Evolutionary conservation across 129 eudicot species (phyloP).

Genomic region (Flaveria brownii): DNA sequence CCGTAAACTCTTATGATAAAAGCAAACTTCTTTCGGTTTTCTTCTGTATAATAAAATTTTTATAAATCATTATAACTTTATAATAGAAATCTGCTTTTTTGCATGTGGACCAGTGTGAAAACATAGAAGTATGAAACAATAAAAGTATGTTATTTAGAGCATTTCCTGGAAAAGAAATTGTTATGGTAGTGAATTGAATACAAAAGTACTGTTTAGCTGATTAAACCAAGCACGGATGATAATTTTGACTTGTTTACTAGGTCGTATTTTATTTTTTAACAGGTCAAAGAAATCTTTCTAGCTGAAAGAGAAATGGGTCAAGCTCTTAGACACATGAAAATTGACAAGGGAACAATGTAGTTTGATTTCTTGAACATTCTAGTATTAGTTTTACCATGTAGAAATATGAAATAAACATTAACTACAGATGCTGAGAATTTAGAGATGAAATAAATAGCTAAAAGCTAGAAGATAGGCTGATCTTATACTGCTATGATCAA

Average conservation of each 20-base stretch:
- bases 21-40: neutral
- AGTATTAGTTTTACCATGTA: constrained; percentile 3
- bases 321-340: constrained; percentile 1
- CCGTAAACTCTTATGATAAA: constrained; percentile 8
- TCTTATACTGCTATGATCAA: neutral
- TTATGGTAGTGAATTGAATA: neutral
- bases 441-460: constrained; percentile 23
- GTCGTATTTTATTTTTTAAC: neutral
- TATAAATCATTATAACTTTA: neutral
- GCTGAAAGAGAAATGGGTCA: neutral
- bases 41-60: neutral
- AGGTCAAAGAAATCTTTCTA: neutral
- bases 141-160: neutral
- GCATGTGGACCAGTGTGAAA: neutral
- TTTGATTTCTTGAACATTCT: neutral
- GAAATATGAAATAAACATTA: constrained; percentile 13
- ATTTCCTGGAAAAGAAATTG: neutral
- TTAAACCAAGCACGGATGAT: neutral
- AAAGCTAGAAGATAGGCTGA: constrained; percentile 18
- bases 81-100: neutral
- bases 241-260: neutral
- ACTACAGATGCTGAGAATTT: constrained; percentile 9
- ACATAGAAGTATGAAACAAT: neutral
- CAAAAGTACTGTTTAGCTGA: neutral
- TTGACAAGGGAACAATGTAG: neutral